A percentile compares a stretch with the other conserved stretches of the same genome.
Evolutionary conservation across 108 stramenopile species (phyloP).

Genomic region (Nitzschia inconspicua): DNA sequence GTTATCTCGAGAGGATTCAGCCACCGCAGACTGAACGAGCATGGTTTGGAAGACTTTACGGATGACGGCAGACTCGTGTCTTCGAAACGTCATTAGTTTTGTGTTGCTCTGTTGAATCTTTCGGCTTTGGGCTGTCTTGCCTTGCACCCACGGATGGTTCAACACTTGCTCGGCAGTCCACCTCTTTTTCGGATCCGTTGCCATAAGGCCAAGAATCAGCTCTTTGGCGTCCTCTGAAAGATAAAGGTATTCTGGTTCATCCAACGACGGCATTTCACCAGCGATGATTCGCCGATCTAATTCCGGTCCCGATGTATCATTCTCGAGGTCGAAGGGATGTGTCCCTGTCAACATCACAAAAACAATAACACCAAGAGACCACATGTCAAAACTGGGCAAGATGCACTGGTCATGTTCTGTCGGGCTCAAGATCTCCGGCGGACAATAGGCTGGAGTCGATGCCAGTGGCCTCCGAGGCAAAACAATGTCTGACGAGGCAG

Average conservation of each 20-base stretch:
- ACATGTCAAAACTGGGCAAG: constrained; percentile 56
- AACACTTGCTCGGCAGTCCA: constrained; percentile 65
- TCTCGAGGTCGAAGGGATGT: constrained; percentile 71
- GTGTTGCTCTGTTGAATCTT: constrained; percentile 48
- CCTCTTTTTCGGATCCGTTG: constrained; percentile 48
- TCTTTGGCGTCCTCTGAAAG: constrained; percentile 54
- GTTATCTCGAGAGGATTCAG: too few species aligned
- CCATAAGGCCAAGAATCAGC: constrained; percentile 61
- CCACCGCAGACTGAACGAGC: too few species aligned
- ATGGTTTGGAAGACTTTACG: constrained; percentile 58
- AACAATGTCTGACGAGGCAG: background rate
- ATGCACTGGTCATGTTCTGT: background rate
- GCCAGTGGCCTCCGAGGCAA: background rate
- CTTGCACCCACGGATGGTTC: constrained; percentile 74
- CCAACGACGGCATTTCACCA: constrained; percentile 19
- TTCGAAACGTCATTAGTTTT: constrained; percentile 39
- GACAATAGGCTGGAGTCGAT: constrained; percentile 74
- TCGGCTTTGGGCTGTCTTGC: constrained; percentile 52
- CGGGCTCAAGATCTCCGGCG: constrained; percentile 53
- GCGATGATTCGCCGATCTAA: constrained; percentile 47
- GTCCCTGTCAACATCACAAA: constrained; percentile 66
- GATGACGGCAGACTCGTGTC: too few species aligned
- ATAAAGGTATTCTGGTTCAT: too few species aligned
- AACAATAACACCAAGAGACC: constrained; percentile 66
- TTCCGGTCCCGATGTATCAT: constrained; percentile 47